A percentile compares a stretch with the other conserved stretches of the same genome.
Evolutionary conservation across 1,139 yeast species (phyloP).

Genomic region (Suhomyces terraborum): DNA sequence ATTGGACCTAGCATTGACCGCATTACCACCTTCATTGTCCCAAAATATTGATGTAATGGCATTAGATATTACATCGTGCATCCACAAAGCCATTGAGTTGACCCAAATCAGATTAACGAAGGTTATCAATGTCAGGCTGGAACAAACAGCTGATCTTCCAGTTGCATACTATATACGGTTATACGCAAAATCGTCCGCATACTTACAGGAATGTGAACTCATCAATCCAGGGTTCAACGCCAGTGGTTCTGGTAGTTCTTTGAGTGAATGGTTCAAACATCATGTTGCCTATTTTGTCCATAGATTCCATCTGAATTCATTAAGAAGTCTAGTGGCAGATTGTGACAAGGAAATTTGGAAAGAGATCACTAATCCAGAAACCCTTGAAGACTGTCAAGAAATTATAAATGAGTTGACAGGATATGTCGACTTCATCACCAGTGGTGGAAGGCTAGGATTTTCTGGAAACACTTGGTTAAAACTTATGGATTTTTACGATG

Average conservation of each 20-base stretch:
- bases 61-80: slow-evolving; percentile 63
- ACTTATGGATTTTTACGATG: slow-evolving; percentile 32
- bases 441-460: slow-evolving; percentile 27
- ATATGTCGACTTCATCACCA: slow-evolving; percentile 48
- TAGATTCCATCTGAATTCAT: slow-evolving; percentile 55
- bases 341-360: slow-evolving; percentile 81
- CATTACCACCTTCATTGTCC: slow-evolving; percentile 38
- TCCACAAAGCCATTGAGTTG: slow-evolving; percentile 67
- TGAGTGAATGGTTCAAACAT: slow-evolving; percentile 66
- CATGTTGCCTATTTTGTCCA: slow-evolving; percentile 65
- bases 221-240: slow-evolving; percentile 73
- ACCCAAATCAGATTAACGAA: slow-evolving; percentile 79
- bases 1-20: slow-evolving; percentile 69
- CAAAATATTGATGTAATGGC: slow-evolving; percentile 52
- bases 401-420: slow-evolving; percentile 57
- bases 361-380: slow-evolving; percentile 43
- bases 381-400: slow-evolving; percentile 48
- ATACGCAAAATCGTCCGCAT: slow-evolving; percentile 66
- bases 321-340: slow-evolving; percentile 45
- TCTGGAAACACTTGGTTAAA: slow-evolving; percentile 51
- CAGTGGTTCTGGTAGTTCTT: slow-evolving; percentile 48
- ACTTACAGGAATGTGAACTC: slow-evolving; percentile 81
- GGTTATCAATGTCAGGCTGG: slow-evolving; percentile 75
- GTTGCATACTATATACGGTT: slow-evolving; percentile 61
- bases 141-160: slow-evolving; percentile 61